Conservation (phyloP, 352 stramenopile genomes). For the Pythium brachiatum region DNA sequence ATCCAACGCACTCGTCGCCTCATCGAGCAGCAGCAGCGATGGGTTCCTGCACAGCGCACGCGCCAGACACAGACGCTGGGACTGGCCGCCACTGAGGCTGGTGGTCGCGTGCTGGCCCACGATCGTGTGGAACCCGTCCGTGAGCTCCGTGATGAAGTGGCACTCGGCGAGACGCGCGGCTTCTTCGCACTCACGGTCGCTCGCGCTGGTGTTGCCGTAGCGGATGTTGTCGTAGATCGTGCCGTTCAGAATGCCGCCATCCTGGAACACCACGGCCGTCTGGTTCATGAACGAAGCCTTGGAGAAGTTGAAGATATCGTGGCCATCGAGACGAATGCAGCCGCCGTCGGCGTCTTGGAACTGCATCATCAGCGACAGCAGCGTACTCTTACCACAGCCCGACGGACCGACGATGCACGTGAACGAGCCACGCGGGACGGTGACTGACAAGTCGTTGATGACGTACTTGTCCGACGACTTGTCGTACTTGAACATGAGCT, state of each 20-base stretch:
- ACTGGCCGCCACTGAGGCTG: too few relatives aligned
- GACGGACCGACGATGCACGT: constrained; percentile 77
- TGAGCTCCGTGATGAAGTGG: constrained; percentile 70
- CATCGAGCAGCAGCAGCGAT: constrained; percentile 4
- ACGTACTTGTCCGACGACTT: constrained; percentile 69
- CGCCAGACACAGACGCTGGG: too few relatives aligned
- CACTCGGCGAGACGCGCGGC: constrained; percentile 68
- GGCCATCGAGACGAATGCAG: constrained; percentile 68
- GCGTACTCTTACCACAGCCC: constrained; percentile 80
- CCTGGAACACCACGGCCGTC: constrained; percentile 78
- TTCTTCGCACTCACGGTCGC: constrained; percentile 70
- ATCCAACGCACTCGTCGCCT: constrained; percentile 80
- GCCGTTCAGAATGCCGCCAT: constrained; percentile 81
- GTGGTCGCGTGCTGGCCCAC: too few relatives aligned
- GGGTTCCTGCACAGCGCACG: too few relatives aligned
- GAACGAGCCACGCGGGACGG: constrained; percentile 65
- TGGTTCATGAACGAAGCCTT: constrained; percentile 86
- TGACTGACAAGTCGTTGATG: constrained; percentile 50
- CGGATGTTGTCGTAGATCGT: constrained; percentile 84
- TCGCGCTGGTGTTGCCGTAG: constrained; percentile 43
- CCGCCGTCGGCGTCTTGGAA: constrained; percentile 76
- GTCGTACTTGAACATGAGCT: constrained; percentile 77
- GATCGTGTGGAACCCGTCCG: constrained; percentile 38
- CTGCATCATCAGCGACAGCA: constrained; percentile 80
- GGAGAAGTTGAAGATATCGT: constrained; percentile 80